phyloP scores from a whole-genome alignment of 495 filamentous ascomycete species.

The Polyplosphaeria fusca region DNA sequence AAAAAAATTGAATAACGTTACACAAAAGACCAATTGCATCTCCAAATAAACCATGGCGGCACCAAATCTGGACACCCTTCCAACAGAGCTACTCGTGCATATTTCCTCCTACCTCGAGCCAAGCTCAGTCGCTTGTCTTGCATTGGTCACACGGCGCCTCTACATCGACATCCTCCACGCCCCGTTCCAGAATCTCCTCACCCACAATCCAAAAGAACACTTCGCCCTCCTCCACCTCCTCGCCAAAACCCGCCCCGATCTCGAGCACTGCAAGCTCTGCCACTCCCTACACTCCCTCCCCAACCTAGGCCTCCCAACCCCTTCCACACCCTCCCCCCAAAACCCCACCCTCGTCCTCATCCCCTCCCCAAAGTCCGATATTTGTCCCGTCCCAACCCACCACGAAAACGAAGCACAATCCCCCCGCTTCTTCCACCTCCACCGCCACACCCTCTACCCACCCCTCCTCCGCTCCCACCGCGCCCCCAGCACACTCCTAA shows the following conservation, averaged over 20 bases:
- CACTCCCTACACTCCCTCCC: background rate
- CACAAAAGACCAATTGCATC: no score
- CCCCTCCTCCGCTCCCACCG: background rate
- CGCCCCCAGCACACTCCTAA: background rate
- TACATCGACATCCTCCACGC: background rate
- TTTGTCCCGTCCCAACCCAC: background rate
- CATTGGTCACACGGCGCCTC: background rate
- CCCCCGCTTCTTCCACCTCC: no score
- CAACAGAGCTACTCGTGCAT: background rate
- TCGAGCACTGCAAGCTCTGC: background rate
- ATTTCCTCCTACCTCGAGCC: background rate
- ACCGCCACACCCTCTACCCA: no score
- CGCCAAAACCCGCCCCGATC: background rate
- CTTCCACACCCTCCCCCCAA: background rate
- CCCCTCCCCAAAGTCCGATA: background rate
- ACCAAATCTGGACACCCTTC: background rate
- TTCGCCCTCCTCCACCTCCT: background rate
- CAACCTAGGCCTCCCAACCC: background rate
- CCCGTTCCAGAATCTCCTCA: background rate
- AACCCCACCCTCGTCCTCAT: background rate
- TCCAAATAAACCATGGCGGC: no score
- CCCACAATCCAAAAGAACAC: background rate
- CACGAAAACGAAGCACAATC: no score
- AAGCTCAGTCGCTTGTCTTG: background rate
- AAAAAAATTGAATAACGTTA: no score